Base-by-base conservation (phyloP, 768 basidiomycete genomes). In the Kwoniella dejecticola region DNA sequence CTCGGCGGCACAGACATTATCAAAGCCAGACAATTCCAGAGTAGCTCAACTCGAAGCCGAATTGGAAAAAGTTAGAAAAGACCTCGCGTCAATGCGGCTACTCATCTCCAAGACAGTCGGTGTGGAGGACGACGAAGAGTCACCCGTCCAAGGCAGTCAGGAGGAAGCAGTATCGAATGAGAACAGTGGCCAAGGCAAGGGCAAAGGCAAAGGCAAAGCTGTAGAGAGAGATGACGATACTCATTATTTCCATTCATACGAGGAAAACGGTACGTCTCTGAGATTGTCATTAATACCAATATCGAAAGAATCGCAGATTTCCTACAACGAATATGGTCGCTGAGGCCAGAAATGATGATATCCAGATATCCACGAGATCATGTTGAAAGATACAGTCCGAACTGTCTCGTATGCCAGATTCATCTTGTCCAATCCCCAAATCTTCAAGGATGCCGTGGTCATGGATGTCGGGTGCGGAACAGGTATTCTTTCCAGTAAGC, bases 401-500 rank as follows among this genome's bases (percentile, higher is more conserved):
- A 98, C 95, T 1, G 87, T 93, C 23, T 88, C 91, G 0, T 98
- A 98, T 77, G 91, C 91, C 11, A 84, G 88, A 19, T 98, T 90
- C 80, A 94, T 97, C 77, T 82, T 94, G 26, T 86, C 84, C 5
- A 93, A 88, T 75, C 88, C 91, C 0, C 75, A 82, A 5, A 80
- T 93, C 12, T 96, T 97, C 82, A 84, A 85, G 57, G 89, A 87
- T 65, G 89, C 91, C 17, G 79, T 88, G 50, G 95, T 98, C 4
- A 86, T 98, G 60, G 95, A 97, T 69, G 93, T 97, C 23, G 95
- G 95, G 4, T 98, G 95, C 70, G 95, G 95, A 1, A 96, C 94
- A 0, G 91, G 94, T 1, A 92, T 96, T 49, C 82, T 96, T 8
- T 77, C 76, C 2, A 79, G 77, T 79, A 40, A 52, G 77, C 27